Evolutionary conservation across 495 filamentous ascomycete genomes (phyloP), one percentile per base, ranked within the genome.

Genomic region (Baudoinia panamericana): DNA sequence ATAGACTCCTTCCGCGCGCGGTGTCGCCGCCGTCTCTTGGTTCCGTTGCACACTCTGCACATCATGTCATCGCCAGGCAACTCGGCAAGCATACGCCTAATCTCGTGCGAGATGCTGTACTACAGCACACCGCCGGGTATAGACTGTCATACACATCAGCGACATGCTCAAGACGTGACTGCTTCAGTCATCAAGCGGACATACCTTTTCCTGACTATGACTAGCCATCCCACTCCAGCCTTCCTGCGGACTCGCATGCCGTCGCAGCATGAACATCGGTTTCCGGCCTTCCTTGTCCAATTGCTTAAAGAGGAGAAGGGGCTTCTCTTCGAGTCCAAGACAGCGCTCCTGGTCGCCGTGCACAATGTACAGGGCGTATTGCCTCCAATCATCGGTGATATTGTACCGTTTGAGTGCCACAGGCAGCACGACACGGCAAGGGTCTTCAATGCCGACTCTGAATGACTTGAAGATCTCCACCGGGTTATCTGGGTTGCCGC

Each of bases 381-480:
- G 81, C 50, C 87, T 84, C 81, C 86, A 94, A 38, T 93, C 88
- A 16, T 83, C 84, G 43, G 90, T 82, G 69, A 97, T 97, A 58
- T 95, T 90, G 66, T 97, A 97, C 56, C 93, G 93, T 58, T 88
- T 88, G 17, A 97, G 69, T 9, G 90, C 48, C 19, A 92, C 90
- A 1, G 90, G 90, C 7, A 97, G 73, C 23, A 97, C 90, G 55
- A 93, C 95, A 63, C 94, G 77, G 65, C 90, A 97, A 0, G 90
- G 90, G 51, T 96, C 90, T 45, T 97, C 90, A 77, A 94, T 87
- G 48, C 80, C 85, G 46, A 97, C 90, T 20, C 90, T 76, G 68
- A 97, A 97, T 5, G 80, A 87, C 59, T 95, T 96, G 74, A 96
- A 95, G 38, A 97, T 96, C 53, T 97, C 88, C 41, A 88, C 85